phyloP scores from a whole-genome alignment of 1,139 yeast genomes.

The Saccharomyces uvarum region DNA sequence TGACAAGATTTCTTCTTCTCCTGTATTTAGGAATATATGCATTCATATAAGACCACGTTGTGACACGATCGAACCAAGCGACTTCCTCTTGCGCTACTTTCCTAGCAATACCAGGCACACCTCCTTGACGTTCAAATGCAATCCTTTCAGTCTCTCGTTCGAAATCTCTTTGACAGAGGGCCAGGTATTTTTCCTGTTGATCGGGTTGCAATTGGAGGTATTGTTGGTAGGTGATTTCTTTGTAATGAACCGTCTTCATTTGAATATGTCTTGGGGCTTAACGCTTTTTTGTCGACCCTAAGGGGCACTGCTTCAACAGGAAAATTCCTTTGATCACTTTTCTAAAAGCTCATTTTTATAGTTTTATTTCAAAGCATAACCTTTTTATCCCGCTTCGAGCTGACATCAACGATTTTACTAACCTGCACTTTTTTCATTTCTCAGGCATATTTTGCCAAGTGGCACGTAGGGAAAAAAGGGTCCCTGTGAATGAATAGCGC shows the following conservation, averaged over 20 bases:
- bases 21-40: slow-evolving; percentile 10
- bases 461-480: background rate
- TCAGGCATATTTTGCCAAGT: background rate
- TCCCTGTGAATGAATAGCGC: background rate
- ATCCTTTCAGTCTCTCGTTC: slow-evolving; percentile 9
- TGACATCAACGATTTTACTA: background rate
- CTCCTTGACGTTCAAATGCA: slow-evolving; percentile 12
- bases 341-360: background rate
- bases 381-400: background rate
- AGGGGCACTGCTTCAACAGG: no score
- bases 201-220: background rate
- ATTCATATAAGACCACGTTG: slow-evolving; percentile 13
- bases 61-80: slow-evolving; percentile 11
- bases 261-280: background rate
- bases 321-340: no score
- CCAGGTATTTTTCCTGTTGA: slow-evolving; percentile 10
- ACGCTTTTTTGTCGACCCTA: background rate
- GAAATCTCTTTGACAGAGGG: slow-evolving; percentile 10
- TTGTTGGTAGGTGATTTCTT: background rate
- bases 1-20: background rate
- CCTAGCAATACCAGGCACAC: slow-evolving; percentile 9
- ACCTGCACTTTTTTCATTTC: background rate
- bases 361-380: background rate
- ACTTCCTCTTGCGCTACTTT: slow-evolving; percentile 11
- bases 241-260: background rate